Base-by-base conservation (phyloP, 345 rosid species). In the Pelargonium nanum region DNA sequence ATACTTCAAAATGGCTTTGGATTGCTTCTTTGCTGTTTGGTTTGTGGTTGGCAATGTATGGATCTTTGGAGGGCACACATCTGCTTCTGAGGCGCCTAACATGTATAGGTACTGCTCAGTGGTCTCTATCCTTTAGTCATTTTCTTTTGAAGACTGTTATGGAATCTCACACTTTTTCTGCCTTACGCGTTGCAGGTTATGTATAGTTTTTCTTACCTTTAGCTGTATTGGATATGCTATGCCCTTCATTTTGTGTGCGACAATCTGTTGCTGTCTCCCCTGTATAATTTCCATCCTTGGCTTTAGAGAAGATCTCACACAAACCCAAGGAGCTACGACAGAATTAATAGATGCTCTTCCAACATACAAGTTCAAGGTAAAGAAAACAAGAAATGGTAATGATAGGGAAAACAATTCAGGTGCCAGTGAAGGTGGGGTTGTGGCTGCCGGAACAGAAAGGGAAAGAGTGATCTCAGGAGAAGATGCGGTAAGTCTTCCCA, bases 1-100 rank as follows among this genome's bases (percentile, higher is more conserved):
- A 48, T 87, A 92, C 77, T 89, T 85, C 74, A 92, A 92, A 73
- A 89, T 92, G 97, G 91, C 77, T 52, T 70, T 92, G 79, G 98
- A 92, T 78, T 92, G 98, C 78, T 92, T 92, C 76, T 92, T 92
- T 74, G 98, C 97, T 16, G 85, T 89, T 65, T 92, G 97, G 98
- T 92, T 92, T 75, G 97, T 92, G 72, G 96, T 92, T 63, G 98
- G 98, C 72, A 92, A 92, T 60, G 97, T 92, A 12, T 92, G 97
- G 98, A 84, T 87, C 66, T 92, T 92, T 68, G 98, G 98, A 54
- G 96, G 98, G 23, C 98, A 85, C 71, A 70, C 97, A 61, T 89
- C 98, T 68, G 82, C 87, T 25, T 22, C 34, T 2, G 97, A 87
- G 66, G 97, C 98, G 67, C 98, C 98, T 62, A 89, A 89, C 74